phyloP scores from a whole-genome alignment of 331 rosid species.

The Quercus tomentella region DNA sequence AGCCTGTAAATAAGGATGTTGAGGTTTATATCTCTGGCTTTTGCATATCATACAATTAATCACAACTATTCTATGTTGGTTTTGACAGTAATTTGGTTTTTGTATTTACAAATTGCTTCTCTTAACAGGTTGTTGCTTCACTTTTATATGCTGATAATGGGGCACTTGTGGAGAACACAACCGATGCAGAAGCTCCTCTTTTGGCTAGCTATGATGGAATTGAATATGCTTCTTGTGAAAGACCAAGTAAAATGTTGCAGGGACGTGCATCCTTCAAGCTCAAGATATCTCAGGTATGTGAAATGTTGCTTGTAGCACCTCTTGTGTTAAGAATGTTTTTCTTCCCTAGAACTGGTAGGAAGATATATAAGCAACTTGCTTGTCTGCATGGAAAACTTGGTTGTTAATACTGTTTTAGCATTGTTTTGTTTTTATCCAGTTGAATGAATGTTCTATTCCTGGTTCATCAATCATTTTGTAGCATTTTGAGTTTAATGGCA shows the following conservation, averaged over 20 bases:
- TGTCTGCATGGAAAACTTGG: background rate
- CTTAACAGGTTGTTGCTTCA: slow-evolving; percentile 73
- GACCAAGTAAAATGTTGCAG: slow-evolving; percentile 68
- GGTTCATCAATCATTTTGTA: background rate
- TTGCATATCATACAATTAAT: slow-evolving; percentile 4
- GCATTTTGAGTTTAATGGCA: background rate
- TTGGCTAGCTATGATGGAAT: slow-evolving; percentile 73
- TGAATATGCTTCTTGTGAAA: slow-evolving; percentile 63
- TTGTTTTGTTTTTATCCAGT: background rate
- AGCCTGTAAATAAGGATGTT: slow-evolving; percentile 49
- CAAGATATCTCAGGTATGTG: slow-evolving; percentile 83
- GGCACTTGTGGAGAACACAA: slow-evolving; percentile 73
- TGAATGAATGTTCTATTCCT: background rate
- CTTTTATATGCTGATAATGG: slow-evolving; percentile 70
- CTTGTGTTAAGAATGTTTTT: background rate
- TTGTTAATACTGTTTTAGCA: background rate
- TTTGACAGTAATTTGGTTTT: slow-evolving; percentile 3
- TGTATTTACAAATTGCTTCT: slow-evolving; percentile 19
- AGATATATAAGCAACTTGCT: background rate
- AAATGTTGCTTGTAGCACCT: slow-evolving; percentile 6
- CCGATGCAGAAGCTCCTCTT: slow-evolving; percentile 82
- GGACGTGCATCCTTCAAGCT: slow-evolving; percentile 96
- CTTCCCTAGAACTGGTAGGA: background rate
- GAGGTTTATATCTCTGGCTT: slow-evolving; percentile 55
- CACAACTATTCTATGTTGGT: slow-evolving; percentile 8